Percentiles rank a stretch among this genome's conserved stretches.
Evolutionary conservation across 768 basidiomycete species (phyloP).

Genomic region (Russula olivacea): DNA sequence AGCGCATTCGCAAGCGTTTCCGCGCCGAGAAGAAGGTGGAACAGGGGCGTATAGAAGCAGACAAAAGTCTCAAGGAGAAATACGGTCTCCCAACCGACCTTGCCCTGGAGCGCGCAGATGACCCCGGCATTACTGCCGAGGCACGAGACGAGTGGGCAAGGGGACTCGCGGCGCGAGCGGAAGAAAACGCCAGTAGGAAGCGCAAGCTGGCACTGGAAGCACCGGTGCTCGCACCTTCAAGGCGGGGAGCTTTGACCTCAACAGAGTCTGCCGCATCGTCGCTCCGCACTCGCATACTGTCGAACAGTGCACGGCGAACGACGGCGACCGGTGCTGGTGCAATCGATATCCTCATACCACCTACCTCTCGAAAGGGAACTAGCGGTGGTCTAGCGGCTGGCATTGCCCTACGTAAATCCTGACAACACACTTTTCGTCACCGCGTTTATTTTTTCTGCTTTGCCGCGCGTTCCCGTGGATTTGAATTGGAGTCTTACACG

Average conservation of each 20-base stretch:
- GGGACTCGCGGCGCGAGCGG: constrained; percentile 44
- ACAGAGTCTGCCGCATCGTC: constrained; percentile 10
- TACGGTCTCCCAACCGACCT: constrained; percentile 75
- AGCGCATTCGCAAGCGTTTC: constrained; percentile 71
- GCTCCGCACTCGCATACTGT: constrained; percentile 20
- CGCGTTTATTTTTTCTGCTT: not conserved
- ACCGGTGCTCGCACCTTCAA: constrained; percentile 6
- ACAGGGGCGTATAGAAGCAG: constrained; percentile 56
- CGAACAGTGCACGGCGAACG: constrained; percentile 21
- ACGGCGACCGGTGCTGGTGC: not conserved
- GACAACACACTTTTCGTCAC: not conserved
- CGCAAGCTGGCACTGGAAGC: constrained; percentile 34
- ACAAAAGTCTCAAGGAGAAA: constrained; percentile 63
- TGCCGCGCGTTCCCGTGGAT: not conserved
- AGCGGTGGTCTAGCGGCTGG: constrained; percentile 9
- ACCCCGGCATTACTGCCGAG: constrained; percentile 44
- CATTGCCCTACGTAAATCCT: constrained; percentile 17
- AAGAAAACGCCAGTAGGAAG: constrained; percentile 42
- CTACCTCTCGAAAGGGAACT: constrained; percentile 6
- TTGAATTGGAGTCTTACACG: not conserved
- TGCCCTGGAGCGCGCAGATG: constrained; percentile 58
- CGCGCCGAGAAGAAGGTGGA: constrained; percentile 82
- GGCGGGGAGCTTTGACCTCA: constrained; percentile 3
- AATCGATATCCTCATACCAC: not conserved
- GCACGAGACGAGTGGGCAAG: constrained; percentile 61